These are phyloP conservation scores for Trichoderma sp. DNA, from an alignment of 2,329 filamentous ascomycete genomes.

Conservation along the genomic window DNA sequence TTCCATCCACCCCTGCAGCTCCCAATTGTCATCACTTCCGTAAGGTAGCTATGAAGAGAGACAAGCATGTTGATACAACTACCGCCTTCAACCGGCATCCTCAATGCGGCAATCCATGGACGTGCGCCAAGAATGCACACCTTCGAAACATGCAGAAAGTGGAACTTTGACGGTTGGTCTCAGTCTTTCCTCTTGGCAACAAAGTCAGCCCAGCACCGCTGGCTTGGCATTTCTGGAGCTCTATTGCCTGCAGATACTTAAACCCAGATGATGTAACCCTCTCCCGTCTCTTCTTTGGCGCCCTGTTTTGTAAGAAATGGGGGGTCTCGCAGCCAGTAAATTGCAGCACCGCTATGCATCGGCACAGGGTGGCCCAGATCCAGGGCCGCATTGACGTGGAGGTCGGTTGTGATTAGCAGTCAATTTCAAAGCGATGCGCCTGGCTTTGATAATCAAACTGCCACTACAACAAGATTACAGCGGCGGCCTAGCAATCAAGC, in stretches of 20 bases:
- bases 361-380: slow-evolving; percentile 7
- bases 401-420: neutral
- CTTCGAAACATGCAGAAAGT: neutral
- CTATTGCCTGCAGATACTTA: neutral
- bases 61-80: neutral
- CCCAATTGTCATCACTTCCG: neutral
- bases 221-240: neutral
- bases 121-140: neutral
- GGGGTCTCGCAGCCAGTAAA: slow-evolving; percentile 17
- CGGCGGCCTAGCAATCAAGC: neutral
- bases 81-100: neutral
- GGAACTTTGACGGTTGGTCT: neutral
- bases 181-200: neutral
- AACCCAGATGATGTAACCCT: neutral
- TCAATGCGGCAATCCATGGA: neutral
- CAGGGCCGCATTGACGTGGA: neutral
- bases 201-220: neutral
- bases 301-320: neutral
- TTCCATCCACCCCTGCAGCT: neutral
- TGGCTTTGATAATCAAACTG: neutral
- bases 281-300: neutral
- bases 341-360: neutral
- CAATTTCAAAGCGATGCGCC: neutral
- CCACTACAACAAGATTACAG: neutral
- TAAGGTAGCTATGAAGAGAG: neutral